These are phyloP conservation scores for Seiridium unicorne DNA, from an alignment of 2,329 filamentous ascomycete genomes.

Conservation along the genomic window DNA sequence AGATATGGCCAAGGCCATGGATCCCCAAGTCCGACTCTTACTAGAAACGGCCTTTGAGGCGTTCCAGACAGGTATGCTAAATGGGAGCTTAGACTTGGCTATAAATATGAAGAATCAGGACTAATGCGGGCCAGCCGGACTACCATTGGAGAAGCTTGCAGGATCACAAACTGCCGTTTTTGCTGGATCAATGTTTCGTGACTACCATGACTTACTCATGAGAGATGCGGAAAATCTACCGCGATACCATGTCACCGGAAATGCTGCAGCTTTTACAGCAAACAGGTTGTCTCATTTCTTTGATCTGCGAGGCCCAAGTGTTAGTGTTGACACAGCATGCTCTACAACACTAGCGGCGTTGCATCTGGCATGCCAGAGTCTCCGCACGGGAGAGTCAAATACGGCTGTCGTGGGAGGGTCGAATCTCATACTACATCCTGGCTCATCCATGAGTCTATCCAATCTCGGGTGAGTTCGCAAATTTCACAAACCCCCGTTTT, in stretches of 20 bases:
- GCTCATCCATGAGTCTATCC: slow-evolving; percentile 1
- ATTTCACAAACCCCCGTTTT: not conserved
- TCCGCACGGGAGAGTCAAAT: slow-evolving; percentile 3
- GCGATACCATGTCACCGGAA: slow-evolving; percentile 6
- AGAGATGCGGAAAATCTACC: slow-evolving; percentile 4
- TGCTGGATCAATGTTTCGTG: not conserved
- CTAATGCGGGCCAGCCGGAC: not conserved
- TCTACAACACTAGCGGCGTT: slow-evolving; percentile 2
- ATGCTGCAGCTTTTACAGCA: slow-evolving; percentile 1
- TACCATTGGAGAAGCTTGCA: slow-evolving; percentile 2
- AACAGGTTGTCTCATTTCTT: slow-evolving; percentile 4
- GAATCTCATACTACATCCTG: slow-evolving; percentile 1
- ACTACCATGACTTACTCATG: slow-evolving; percentile 6
- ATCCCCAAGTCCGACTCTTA: slow-evolving; percentile 3
- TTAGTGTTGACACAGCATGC: slow-evolving; percentile 9
- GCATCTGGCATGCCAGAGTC: not conserved
- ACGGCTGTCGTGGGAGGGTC: slow-evolving; percentile 4
- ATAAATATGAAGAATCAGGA: no score
- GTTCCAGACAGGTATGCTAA: not conserved
- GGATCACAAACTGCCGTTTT: slow-evolving; percentile 6
- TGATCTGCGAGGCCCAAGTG: slow-evolving; percentile 1
- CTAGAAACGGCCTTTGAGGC: slow-evolving; percentile 6
- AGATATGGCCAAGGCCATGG: slow-evolving; percentile 7
- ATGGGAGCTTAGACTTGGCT: not conserved
- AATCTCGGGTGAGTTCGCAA: not conserved